Evolutionary conservation across 164 flowering plant genomes (phyloP).

Genomic region (Cinnamomum chago): DNA sequence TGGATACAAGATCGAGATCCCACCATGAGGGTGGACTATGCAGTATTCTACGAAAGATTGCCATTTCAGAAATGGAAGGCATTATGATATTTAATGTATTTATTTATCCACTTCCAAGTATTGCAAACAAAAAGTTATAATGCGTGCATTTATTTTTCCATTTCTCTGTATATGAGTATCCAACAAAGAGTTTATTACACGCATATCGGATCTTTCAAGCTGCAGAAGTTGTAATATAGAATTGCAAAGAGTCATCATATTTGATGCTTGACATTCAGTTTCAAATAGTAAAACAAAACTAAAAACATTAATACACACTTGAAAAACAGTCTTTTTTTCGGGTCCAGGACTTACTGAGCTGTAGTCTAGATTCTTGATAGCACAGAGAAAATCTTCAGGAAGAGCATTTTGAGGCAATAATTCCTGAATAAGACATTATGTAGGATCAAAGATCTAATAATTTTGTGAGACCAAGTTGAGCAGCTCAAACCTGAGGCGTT

Average conservation of each 20-base stretch:
- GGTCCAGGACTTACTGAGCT: conserved; percentile 62
- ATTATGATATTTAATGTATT: no score
- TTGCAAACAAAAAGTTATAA: no score
- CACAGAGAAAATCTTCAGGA: conserved; percentile 62
- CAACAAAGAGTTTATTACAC: neutral
- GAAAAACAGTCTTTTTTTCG: neutral
- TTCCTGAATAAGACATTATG: conserved; percentile 45
- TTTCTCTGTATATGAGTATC: neutral
- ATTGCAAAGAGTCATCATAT: neutral
- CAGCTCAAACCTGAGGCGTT: neutral
- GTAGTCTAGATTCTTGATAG: conserved; percentile 71
- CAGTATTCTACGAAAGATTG: no score
- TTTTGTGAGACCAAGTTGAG: neutral
- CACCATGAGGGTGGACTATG: neutral
- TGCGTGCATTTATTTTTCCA: neutral
- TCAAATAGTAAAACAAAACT: no score
- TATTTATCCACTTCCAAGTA: no score
- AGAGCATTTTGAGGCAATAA: conserved; percentile 63
- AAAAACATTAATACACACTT: neutral
- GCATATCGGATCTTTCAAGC: neutral
- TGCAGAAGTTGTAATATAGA: neutral
- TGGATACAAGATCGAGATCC: neutral
- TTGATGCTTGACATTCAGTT: neutral
- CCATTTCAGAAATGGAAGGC: no score
- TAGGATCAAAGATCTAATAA: neutral